Conservation (phyloP, 331 rosid species). For the Arachis monticola region DNA sequence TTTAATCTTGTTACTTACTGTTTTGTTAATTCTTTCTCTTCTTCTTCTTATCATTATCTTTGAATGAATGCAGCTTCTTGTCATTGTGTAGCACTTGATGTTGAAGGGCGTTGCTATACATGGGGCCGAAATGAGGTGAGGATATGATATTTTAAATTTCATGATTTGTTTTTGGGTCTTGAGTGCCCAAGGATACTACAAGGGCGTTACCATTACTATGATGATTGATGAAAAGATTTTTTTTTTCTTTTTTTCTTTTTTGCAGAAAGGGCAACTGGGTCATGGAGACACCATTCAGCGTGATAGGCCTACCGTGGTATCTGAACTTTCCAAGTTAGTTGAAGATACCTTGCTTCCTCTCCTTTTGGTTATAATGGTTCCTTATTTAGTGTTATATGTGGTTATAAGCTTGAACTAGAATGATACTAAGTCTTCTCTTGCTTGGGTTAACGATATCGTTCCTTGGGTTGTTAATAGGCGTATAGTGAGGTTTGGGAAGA, state of each 20-base stretch:
- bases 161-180: neutral
- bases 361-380: neutral
- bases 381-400: neutral
- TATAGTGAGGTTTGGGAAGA: neutral
- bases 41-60: neutral
- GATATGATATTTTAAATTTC: conserved; percentile 2
- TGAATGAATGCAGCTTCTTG: conserved; percentile 70
- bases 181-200: no score
- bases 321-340: conserved; percentile 92
- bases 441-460: neutral
- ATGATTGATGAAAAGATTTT: neutral
- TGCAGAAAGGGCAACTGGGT: conserved; percentile 96
- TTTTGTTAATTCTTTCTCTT: neutral
- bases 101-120: conserved; percentile 94
- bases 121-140: conserved; percentile 99
- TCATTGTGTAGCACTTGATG: conserved; percentile 97
- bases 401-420: neutral
- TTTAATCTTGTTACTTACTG: neutral
- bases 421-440: neutral
- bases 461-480: neutral
- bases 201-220: neutral
- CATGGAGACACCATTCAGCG: conserved; percentile 95
- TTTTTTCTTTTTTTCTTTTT: conserved; percentile 25
- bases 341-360: neutral
- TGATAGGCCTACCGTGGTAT: conserved; percentile 95